These are phyloP conservation scores for Boletus reticulatus DNA, from an alignment of 768 basidiomycete species.

Conservation along the genomic window DNA sequence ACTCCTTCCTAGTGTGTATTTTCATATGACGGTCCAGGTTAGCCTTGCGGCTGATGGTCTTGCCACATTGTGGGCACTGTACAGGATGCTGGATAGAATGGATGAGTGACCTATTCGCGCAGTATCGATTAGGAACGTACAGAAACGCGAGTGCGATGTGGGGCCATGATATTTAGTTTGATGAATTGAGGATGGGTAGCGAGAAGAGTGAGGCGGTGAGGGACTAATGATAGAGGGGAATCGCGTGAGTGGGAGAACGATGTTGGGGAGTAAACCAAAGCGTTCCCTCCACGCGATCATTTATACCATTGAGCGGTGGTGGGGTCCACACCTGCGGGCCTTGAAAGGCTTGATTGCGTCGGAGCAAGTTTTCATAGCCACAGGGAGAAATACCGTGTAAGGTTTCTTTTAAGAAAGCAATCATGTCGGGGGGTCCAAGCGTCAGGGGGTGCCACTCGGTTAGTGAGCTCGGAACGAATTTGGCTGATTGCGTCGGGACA, in stretches of 20 bases:
- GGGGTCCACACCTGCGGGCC: constrained; percentile 15
- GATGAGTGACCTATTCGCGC: background rate
- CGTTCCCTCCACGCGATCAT: constrained; percentile 9
- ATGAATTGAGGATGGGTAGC: background rate
- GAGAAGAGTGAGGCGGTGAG: background rate
- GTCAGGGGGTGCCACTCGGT: constrained; percentile 22
- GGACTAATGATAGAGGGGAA: background rate
- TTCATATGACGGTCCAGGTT: constrained; percentile 30
- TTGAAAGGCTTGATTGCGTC: constrained; percentile 26
- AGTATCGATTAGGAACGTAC: constrained; percentile 8
- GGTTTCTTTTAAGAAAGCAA: constrained; percentile 19
- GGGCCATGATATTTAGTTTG: background rate
- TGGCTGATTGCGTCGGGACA: constrained; percentile 24
- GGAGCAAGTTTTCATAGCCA: constrained; percentile 12
- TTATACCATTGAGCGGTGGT: constrained; percentile 14
- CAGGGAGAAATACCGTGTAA: constrained; percentile 11
- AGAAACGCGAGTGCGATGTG: background rate
- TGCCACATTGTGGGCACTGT: constrained; percentile 15
- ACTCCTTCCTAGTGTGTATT: constrained; percentile 25
- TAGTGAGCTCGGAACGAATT: constrained; percentile 8
- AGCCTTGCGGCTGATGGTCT: constrained; percentile 19
- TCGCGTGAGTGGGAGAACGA: background rate
- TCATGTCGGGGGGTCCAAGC: constrained; percentile 17
- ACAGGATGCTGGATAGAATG: constrained; percentile 1
- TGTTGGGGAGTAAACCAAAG: background rate